phyloP scores from a whole-genome alignment of 2,329 filamentous ascomycete species.

The Diplocarpon rosae region DNA sequence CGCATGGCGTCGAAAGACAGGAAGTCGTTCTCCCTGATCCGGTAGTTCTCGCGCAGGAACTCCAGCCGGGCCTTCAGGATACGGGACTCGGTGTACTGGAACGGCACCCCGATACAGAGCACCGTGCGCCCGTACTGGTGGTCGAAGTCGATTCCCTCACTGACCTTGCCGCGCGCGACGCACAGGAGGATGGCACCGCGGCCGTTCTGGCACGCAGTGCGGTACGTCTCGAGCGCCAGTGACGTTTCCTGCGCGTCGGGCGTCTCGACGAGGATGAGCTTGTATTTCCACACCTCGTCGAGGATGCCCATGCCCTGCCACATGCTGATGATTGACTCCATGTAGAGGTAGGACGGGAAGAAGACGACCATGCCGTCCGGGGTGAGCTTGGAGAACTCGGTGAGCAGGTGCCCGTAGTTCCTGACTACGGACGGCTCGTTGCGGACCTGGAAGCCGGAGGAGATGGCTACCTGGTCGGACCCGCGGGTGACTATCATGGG shows the following conservation, averaged over 20 bases:
- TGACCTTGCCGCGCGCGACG: constrained; percentile 93
- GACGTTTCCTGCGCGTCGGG: constrained; percentile 96
- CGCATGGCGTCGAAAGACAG: constrained; percentile 98
- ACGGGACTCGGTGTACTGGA: constrained; percentile 96
- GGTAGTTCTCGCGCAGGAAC: constrained; percentile 93
- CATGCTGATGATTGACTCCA: constrained; percentile 98
- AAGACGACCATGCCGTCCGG: constrained; percentile 98
- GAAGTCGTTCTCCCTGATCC: constrained; percentile 94
- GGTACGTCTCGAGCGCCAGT: constrained; percentile 88
- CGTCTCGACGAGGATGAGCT: constrained; percentile 93
- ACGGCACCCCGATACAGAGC: constrained; percentile 91
- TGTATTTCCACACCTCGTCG: constrained; percentile 98
- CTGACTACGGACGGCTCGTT: constrained; percentile 95
- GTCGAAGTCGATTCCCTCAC: constrained; percentile 97
- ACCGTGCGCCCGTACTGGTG: constrained; percentile 96
- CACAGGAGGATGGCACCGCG: constrained; percentile 87
- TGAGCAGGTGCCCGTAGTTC: constrained; percentile 88
- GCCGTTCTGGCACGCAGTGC: constrained; percentile 94
- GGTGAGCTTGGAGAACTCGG: constrained; percentile 91
- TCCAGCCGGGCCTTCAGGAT: constrained; percentile 93
- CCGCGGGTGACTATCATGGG: constrained; percentile 96
- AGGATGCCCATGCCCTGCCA: constrained; percentile 99
- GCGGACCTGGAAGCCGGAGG: constrained; percentile 86
- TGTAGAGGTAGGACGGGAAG: constrained; percentile 96
- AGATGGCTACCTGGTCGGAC: constrained; percentile 86